Percentiles rank a stretch among this genome's conserved stretches.
phyloP scores from a whole-genome alignment of 148 eudicot genomes.

The Silene conica region DNA sequence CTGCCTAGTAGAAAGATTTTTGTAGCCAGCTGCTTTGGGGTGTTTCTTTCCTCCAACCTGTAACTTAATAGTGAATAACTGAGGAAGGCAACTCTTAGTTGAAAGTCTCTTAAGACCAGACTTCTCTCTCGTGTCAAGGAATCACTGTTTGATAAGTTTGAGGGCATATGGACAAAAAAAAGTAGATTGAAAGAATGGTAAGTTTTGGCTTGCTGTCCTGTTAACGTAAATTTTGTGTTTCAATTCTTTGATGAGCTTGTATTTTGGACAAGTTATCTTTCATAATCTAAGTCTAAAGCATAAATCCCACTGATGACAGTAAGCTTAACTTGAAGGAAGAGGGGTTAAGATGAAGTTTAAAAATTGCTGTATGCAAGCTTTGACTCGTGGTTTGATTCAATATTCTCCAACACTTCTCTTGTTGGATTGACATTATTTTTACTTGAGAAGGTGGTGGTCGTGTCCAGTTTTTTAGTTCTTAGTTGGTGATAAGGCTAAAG shows the following conservation, averaged over 20 bases:
- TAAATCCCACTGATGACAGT: neutral
- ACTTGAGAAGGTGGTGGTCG: neutral
- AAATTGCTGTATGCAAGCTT: neutral
- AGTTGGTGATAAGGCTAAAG: too few relatives aligned
- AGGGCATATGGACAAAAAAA: neutral
- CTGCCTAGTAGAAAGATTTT: neutral
- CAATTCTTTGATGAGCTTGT: neutral
- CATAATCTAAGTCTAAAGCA: neutral
- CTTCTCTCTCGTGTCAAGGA: neutral
- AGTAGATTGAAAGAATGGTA: neutral
- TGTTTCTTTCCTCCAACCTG: neutral
- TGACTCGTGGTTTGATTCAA: neutral
- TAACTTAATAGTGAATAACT: neutral
- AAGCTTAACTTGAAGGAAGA: neutral
- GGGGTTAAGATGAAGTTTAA: neutral
- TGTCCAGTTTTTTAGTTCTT: too few relatives aligned
- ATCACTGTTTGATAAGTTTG: neutral
- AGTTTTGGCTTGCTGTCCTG: neutral
- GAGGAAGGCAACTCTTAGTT: neutral
- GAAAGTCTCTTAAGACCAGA: neutral
- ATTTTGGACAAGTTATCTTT: neutral
- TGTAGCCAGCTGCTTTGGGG: neutral
- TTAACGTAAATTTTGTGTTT: neutral
- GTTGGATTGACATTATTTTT: neutral
- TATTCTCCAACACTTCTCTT: neutral